These are phyloP conservation scores for Annulohypoxylon maeteangense DNA, from an alignment of 495 filamentous ascomycete species.

Conservation along the genomic window DNA sequence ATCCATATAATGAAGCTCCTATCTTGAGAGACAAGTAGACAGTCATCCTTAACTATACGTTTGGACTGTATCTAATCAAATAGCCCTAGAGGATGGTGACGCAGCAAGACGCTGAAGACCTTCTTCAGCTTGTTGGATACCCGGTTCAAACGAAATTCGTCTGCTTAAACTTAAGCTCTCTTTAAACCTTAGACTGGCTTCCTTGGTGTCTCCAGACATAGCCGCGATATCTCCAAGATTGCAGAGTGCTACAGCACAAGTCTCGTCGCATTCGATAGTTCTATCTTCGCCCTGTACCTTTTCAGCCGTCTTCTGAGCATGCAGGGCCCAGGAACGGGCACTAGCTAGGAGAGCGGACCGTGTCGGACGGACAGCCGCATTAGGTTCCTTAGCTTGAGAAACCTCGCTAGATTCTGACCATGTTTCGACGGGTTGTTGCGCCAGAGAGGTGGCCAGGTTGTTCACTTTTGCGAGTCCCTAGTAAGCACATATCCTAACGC, in stretches of 20 bases:
- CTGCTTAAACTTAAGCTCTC: constrained; percentile 73
- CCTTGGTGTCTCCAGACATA: constrained; percentile 69
- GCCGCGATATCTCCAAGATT: constrained; percentile 87
- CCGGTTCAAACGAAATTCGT: constrained; percentile 71
- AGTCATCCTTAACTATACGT: not conserved
- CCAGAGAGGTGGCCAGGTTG: constrained; percentile 73
- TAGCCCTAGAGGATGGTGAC: constrained; percentile 2
- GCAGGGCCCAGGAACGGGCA: constrained; percentile 46
- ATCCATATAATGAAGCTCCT: not conserved
- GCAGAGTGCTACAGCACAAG: constrained; percentile 83
- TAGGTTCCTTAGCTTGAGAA: constrained; percentile 28
- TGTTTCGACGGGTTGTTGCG: constrained; percentile 68
- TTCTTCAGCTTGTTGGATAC: constrained; percentile 67
- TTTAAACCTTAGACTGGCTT: constrained; percentile 70
- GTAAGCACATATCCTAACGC: constrained; percentile 11
- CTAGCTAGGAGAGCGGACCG: constrained; percentile 59
- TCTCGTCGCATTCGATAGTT: constrained; percentile 84
- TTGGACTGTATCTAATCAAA: constrained; percentile 1
- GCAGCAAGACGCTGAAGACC: constrained; percentile 62
- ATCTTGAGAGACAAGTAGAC: not conserved
- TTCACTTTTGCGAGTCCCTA: constrained; percentile 62
- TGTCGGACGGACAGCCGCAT: constrained; percentile 50
- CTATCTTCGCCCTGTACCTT: constrained; percentile 61
- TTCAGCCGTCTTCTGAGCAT: constrained; percentile 42
- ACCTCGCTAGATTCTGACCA: constrained; percentile 43